phyloP scores from a whole-genome alignment of 495 filamentous ascomycete genomes.

The Aspergillus nidulans region DNA sequence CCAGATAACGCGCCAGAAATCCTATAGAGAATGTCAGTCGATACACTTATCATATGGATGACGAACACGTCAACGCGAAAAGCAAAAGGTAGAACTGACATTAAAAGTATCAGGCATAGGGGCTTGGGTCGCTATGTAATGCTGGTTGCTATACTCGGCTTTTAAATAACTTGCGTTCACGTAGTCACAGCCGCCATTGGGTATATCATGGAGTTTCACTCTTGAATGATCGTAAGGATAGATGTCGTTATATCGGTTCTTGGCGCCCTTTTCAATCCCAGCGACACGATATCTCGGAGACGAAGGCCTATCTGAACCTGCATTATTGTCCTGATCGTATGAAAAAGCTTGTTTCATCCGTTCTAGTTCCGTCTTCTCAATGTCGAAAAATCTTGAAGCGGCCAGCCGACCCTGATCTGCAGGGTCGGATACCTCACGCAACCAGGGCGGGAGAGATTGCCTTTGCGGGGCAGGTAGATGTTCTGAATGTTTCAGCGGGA shows the following conservation, averaged over 20 bases:
- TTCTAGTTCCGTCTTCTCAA: constrained; percentile 80
- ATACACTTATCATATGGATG: neutral
- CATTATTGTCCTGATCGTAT: constrained; percentile 51
- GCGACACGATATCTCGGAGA: constrained; percentile 57
- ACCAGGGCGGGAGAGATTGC: constrained; percentile 66
- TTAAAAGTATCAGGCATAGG: constrained; percentile 89
- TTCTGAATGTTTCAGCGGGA: constrained; percentile 68
- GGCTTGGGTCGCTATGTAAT: constrained; percentile 94
- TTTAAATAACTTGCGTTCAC: constrained; percentile 90
- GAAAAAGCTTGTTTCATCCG: constrained; percentile 90
- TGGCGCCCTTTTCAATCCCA: constrained; percentile 88
- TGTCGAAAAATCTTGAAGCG: constrained; percentile 74
- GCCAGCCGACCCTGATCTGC: constrained; percentile 73
- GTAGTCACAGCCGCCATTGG: constrained; percentile 80
- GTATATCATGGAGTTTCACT: constrained; percentile 69
- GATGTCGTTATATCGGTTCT: constrained; percentile 97
- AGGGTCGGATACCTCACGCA: constrained; percentile 59
- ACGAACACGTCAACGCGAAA: neutral
- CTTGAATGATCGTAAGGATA: constrained; percentile 93
- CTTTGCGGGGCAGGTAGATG: constrained; percentile 40
- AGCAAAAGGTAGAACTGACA: constrained; percentile 49
- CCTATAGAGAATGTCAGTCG: constrained; percentile 51
- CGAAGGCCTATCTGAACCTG: constrained; percentile 17
- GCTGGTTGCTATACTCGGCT: constrained; percentile 71
- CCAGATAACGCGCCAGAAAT: constrained; percentile 98